Conservation (phyloP, 345 rosid genomes). For the Nephelium lappaceum region DNA sequence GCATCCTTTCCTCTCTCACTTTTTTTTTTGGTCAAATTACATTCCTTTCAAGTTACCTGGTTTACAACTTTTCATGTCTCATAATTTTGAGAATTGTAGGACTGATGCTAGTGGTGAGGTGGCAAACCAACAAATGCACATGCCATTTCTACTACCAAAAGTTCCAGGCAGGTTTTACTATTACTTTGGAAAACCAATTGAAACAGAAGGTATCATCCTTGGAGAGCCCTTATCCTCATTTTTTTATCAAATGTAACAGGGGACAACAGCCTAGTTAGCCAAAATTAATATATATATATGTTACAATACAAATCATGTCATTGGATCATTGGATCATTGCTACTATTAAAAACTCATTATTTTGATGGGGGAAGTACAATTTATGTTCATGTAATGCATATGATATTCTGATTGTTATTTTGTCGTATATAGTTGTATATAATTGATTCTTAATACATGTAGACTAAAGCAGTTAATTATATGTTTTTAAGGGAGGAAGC, state of each 20-base stretch:
- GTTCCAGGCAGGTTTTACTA: constrained; percentile 54
- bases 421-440: not conserved
- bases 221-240: not conserved
- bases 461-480: not conserved
- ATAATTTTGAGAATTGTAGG: constrained; percentile 25
- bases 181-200: constrained; percentile 57
- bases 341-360: too few relatives aligned
- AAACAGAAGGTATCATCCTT: constrained; percentile 36
- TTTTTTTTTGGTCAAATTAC: not conserved
- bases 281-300: not conserved
- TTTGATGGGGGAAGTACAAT: too few relatives aligned
- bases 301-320: not conserved
- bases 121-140: constrained; percentile 37
- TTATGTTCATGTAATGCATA: not conserved
- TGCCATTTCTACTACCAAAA: constrained; percentile 44
- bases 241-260: not conserved
- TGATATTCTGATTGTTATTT: not conserved
- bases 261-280: too few relatives aligned
- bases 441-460: not conserved
- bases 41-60: not conserved
- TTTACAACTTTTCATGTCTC: not conserved
- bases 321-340: too few relatives aligned
- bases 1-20: not conserved
- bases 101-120: constrained; percentile 40
- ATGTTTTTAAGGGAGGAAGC: constrained; percentile 39